These are phyloP conservation scores for Prototheca stagnorum DNA, from an alignment of 163 green algal species.

Conservation along the genomic window DNA sequence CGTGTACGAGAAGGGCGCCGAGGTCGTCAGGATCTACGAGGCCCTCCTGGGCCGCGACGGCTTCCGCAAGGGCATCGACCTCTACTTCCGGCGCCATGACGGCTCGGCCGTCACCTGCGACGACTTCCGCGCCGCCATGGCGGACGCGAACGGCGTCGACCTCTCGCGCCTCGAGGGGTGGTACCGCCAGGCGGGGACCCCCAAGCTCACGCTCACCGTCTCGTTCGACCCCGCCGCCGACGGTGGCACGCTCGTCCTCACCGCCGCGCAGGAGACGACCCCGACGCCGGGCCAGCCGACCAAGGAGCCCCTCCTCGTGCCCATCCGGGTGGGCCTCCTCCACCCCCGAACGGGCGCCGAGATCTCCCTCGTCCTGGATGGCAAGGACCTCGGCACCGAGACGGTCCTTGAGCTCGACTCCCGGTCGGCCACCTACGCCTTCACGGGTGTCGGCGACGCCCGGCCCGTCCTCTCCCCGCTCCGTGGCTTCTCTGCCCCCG, in stretches of 20 bases:
- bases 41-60: constrained; percentile 83
- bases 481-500: constrained; percentile 81
- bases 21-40: constrained; percentile 90
- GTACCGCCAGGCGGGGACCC: constrained; percentile 82
- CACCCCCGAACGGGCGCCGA: constrained; percentile 30
- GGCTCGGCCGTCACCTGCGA: constrained; percentile 91
- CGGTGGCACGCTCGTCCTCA: constrained; percentile 57
- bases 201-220: constrained; percentile 42
- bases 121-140: constrained; percentile 93
- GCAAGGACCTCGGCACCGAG: constrained; percentile 5
- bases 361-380: constrained; percentile 26
- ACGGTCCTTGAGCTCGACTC: constrained; percentile 26
- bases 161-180: constrained; percentile 35
- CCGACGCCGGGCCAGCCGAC: constrained; percentile 45
- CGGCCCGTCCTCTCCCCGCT: constrained; percentile 69
- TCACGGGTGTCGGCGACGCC: constrained; percentile 36
- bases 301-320: constrained; percentile 67
- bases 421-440: constrained; percentile 32
- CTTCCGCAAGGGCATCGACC: constrained; percentile 89
- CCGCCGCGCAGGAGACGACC: constrained; percentile 29
- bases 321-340: constrained; percentile 63
- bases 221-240: constrained; percentile 43
- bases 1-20: constrained; percentile 94
- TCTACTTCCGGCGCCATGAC: constrained; percentile 96
- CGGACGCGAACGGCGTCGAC: constrained; percentile 76